Conservation (phyloP, 371 early-diverging fungal species). For the Mucor irregularis region DNA sequence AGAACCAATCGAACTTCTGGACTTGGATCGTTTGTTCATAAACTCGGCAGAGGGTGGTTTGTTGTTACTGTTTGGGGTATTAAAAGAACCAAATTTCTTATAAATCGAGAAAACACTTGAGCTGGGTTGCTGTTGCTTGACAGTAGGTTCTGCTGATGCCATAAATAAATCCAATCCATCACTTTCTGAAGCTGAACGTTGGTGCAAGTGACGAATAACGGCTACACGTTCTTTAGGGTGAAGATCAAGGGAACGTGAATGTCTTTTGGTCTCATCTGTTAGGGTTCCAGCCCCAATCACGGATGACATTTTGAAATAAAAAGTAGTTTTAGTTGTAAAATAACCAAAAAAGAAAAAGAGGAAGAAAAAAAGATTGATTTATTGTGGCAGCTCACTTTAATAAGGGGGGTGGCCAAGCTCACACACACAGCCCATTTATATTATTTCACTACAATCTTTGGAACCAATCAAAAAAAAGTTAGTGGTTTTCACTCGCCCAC, state of each 20-base stretch:
- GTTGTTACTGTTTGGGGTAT: too few relatives aligned
- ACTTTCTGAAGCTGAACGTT: constrained; percentile 15
- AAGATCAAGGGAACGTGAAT: constrained; percentile 21
- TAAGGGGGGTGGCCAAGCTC: too few relatives aligned
- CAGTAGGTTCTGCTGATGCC: not conserved
- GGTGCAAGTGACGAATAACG: constrained; percentile 9
- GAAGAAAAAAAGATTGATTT: too few relatives aligned
- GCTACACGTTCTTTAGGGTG: not conserved
- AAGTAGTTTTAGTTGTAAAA: too few relatives aligned
- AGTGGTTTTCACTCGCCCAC: too few relatives aligned
- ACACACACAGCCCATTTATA: too few relatives aligned
- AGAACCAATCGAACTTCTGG: constrained; percentile 19
- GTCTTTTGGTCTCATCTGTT: constrained; percentile 11
- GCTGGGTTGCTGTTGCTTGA: not conserved
- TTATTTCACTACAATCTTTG: too few relatives aligned
- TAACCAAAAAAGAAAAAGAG: too few relatives aligned
- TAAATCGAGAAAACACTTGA: constrained; percentile 21
- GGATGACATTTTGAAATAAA: too few relatives aligned
- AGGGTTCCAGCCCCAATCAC: constrained; percentile 27
- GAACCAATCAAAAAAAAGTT: too few relatives aligned
- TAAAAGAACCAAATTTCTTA: constrained; percentile 13
- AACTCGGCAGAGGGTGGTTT: too few relatives aligned
- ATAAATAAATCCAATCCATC: constrained; percentile 10
- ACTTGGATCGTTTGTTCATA: constrained; percentile 6
- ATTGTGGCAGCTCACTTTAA: too few relatives aligned